Base-by-base conservation (phyloP, 2,329 filamentous ascomycete species). In the Fusarium sp. region DNA sequence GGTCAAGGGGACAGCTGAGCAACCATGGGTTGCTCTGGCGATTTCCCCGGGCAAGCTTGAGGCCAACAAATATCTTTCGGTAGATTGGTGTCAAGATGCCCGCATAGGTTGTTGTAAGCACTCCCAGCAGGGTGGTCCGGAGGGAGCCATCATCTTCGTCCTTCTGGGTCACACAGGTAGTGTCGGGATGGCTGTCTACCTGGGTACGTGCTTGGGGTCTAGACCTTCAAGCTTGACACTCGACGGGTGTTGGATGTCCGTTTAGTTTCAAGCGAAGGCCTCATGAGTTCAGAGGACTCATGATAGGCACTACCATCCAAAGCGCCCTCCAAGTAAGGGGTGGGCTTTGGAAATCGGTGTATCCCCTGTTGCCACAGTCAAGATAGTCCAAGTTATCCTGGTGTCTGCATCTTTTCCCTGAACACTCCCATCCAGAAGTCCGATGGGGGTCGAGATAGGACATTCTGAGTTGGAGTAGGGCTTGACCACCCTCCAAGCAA, bases 1-100 rank as follows among this genome's bases (percentile, higher is more conserved):
- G 58, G 55, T 20, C 46, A 49, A 25, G 27, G 57, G 61, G 40
- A 61, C 20, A 23, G n/a, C 55, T 72, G 59, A 61, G 58, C 55
- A 56, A 64, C 61, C 46, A 27, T 10, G 31, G 49, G 29, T 18
- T 18, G 33, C 53, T 38, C 42, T 38, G 23, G 31, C 14, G 61
- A 58, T 63, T 57, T 57, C 36, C 56, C 51, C 27, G 58, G 23
- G 34, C 25, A 59, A 58, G 10, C 25, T 34, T 50, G 33, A 51
- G 36, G 23, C 38, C 20, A 54, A 11, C 10, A 36, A 53, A 9
- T 18, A 23, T 44, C 5, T 29, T 33, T n/a, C 16, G 18, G 27
- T 46, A 23, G 14, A 60, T 34, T 8, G 50, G 11, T 50, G 50
- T 29, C 14, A 18, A 13, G 13, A 31, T 36, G 27, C n/a, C 31